These are phyloP conservation scores for Halenospora varia DNA, from an alignment of 495 filamentous ascomycete species.

Conservation along the genomic window DNA sequence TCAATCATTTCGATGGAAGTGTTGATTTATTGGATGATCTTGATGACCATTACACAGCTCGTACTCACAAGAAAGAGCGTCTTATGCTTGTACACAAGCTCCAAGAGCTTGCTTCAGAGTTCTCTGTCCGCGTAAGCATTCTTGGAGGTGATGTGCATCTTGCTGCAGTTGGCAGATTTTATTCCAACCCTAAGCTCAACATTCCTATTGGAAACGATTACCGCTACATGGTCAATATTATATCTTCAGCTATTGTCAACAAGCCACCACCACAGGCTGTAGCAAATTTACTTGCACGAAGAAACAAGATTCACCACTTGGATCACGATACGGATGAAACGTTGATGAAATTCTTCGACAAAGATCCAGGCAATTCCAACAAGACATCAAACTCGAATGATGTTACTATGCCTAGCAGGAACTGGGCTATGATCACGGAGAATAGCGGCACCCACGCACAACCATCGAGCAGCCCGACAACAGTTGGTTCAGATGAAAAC, in stretches of 20 bases:
- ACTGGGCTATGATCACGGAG: constrained; percentile 82
- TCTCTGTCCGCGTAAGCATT: constrained; percentile 78
- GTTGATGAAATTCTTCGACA: constrained; percentile 78
- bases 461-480: background rate
- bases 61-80: constrained; percentile 86
- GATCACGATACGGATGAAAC: constrained; percentile 84
- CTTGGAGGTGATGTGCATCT: constrained; percentile 79
- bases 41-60: constrained; percentile 92
- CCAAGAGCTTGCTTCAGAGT: constrained; percentile 64
- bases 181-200: constrained; percentile 59
- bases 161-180: constrained; percentile 71
- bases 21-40: constrained; percentile 90
- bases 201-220: constrained; percentile 59
- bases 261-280: constrained; percentile 85
- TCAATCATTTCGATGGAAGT: constrained; percentile 90
- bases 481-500: background rate
- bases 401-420: constrained; percentile 86
- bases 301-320: constrained; percentile 94
- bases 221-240: constrained; percentile 71
- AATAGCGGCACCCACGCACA: constrained; percentile 26
- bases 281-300: constrained; percentile 77
- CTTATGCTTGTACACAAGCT: constrained; percentile 67
- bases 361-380: constrained; percentile 65
- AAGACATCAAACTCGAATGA: constrained; percentile 70
- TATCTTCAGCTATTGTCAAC: constrained; percentile 83